phyloP scores from a whole-genome alignment of 148 eudicot species.

The Amaranthus palmeri region DNA sequence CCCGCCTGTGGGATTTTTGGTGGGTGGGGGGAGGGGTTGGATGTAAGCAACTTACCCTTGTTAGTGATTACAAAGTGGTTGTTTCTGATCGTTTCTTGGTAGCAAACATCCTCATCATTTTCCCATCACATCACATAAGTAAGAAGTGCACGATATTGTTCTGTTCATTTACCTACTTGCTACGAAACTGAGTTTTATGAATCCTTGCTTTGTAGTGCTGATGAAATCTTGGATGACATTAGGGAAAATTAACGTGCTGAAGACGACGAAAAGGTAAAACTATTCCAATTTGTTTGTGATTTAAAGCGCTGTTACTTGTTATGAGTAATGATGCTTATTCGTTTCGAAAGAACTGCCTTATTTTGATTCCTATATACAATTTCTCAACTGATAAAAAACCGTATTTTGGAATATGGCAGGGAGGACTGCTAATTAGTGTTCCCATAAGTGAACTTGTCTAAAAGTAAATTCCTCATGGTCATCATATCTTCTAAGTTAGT shows the following conservation, averaged over 20 bases:
- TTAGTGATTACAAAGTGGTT: too few relatives aligned
- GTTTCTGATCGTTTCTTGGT: too few relatives aligned
- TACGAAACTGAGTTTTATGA: not conserved
- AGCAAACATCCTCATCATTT: too few relatives aligned
- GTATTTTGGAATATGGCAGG: not conserved
- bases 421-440: not conserved
- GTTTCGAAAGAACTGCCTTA: not conserved
- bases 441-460: not conserved
- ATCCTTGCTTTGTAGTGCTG: not conserved
- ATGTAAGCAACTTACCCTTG: too few relatives aligned
- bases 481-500: not conserved
- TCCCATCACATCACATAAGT: too few relatives aligned
- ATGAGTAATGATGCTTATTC: not conserved
- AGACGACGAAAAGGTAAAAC: constrained; percentile 4
- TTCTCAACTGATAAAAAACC: not conserved
- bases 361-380: not conserved
- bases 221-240: not conserved
- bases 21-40: too few relatives aligned
- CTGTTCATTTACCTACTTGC: not conserved
- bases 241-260: not conserved
- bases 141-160: not conserved
- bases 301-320: not conserved
- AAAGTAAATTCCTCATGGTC: not conserved
- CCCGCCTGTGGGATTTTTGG: too few relatives aligned
- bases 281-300: not conserved